A percentile compares a stretch with the other conserved stretches of the same genome.
Evolutionary conservation across 2,329 filamentous ascomycete species (phyloP).

Genomic region (Fusarium sp.): DNA sequence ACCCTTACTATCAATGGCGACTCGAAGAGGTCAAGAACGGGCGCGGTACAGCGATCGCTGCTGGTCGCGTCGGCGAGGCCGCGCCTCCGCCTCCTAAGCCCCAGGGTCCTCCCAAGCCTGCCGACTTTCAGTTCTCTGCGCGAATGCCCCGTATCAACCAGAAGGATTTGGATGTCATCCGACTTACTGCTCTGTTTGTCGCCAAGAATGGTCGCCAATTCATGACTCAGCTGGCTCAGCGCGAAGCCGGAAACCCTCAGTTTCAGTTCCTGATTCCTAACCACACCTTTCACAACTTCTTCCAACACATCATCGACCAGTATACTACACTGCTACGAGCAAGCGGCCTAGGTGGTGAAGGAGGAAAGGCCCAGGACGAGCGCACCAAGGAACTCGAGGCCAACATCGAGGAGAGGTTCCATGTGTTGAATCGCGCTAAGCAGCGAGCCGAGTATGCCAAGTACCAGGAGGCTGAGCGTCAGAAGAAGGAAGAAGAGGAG

Average conservation of each 20-base stretch:
- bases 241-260: slow-evolving; percentile 90
- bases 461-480: slow-evolving; percentile 85
- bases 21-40: slow-evolving; percentile 87
- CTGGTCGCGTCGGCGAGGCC: slow-evolving; percentile 77
- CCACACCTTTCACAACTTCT: slow-evolving; percentile 96
- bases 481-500: slow-evolving; percentile 88
- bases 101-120: slow-evolving; percentile 85
- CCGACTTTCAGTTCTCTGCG: slow-evolving; percentile 92
- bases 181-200: slow-evolving; percentile 88
- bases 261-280: slow-evolving; percentile 97
- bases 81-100: slow-evolving; percentile 70
- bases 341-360: slow-evolving; percentile 73
- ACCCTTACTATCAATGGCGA: slow-evolving; percentile 91
- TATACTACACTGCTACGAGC: slow-evolving; percentile 84
- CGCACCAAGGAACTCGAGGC: slow-evolving; percentile 78
- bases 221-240: slow-evolving; percentile 89
- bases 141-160: slow-evolving; percentile 98
- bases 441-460: slow-evolving; percentile 89
- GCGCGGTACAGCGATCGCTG: slow-evolving; percentile 81
- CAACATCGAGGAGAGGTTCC: slow-evolving; percentile 83
- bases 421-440: slow-evolving; percentile 83
- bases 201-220: slow-evolving; percentile 93
- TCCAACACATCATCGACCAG: slow-evolving; percentile 91
- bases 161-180: slow-evolving; percentile 82
- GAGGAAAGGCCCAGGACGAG: slow-evolving; percentile 77